Evolutionary conservation across 2,329 filamentous ascomycete genomes (phyloP).

Genomic region (Escovopsis sp.): DNA sequence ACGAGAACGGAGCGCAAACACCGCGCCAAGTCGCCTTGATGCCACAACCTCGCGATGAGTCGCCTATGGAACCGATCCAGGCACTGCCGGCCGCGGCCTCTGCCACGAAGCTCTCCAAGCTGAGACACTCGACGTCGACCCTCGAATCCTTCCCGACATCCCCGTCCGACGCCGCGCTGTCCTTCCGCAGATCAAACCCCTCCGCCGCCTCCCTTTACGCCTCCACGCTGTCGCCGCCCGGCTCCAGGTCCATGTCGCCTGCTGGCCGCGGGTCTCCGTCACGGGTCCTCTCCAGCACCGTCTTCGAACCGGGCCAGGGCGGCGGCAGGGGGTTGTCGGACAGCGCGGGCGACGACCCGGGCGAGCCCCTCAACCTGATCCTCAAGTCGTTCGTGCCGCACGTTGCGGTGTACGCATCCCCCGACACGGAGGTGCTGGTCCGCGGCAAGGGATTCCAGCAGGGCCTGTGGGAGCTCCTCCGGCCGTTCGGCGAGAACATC

Average conservation of each 20-base stretch:
- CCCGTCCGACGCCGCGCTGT: constrained; percentile 37
- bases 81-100: constrained; percentile 54
- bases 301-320: constrained; percentile 34
- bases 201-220: constrained; percentile 48
- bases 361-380: constrained; percentile 51
- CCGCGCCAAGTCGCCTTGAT: constrained; percentile 34
- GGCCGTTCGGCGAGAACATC: constrained; percentile 81
- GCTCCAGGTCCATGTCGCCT: constrained; percentile 54
- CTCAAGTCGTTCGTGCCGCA: constrained; percentile 79
- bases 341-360: constrained; percentile 28
- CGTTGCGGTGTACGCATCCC: constrained; percentile 73
- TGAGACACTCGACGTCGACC: constrained; percentile 41
- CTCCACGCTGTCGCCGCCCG: constrained; percentile 51
- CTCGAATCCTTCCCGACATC: constrained; percentile 31
- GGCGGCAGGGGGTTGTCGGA: constrained; percentile 26
- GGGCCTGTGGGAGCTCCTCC: constrained; percentile 70
- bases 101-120: constrained; percentile 43
- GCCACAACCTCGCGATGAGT: constrained; percentile 52
- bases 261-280: constrained; percentile 44
- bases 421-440: constrained; percentile 69
- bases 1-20: constrained; percentile 6
- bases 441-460: constrained; percentile 70
- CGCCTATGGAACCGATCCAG: constrained; percentile 52
- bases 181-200: constrained; percentile 39
- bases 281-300: constrained; percentile 40